Evolutionary conservation across 257 asterid species (phyloP).

Genomic region (Fraxinus quadrangulata): DNA sequence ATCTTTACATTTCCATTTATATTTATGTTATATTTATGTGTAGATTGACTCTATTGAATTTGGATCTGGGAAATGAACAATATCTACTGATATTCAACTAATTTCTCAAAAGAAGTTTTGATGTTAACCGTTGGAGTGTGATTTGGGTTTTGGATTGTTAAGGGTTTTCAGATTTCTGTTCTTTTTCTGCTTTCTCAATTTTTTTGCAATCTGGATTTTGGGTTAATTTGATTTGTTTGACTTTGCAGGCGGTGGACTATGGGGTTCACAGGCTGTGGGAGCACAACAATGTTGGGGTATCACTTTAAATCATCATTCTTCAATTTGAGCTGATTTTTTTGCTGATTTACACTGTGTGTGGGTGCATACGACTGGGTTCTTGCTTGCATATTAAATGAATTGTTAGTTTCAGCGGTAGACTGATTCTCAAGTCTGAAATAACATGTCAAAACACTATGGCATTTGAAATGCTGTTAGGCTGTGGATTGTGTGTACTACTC

Average conservation of each 20-base stretch:
- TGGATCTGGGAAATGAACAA: conserved; percentile 13
- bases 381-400: neutral
- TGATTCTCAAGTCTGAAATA: neutral
- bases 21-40: too few relatives aligned
- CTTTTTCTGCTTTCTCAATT: too few relatives aligned
- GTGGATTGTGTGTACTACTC: neutral
- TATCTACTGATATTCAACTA: neutral
- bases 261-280: conserved; percentile 45
- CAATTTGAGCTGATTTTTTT: neutral
- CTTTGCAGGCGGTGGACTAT: conserved; percentile 45
- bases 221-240: neutral
- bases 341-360: conserved; percentile 2
- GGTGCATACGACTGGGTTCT: neutral
- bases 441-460: neutral
- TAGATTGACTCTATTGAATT: conserved; percentile 4
- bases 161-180: too few relatives aligned
- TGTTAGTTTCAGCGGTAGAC: neutral
- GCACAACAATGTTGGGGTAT: conserved; percentile 43
- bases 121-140: neutral
- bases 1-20: neutral
- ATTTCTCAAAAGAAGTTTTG: neutral
- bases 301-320: neutral
- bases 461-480: neutral
- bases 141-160: neutral
- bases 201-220: neutral